These are phyloP conservation scores for Quercus dentata DNA, from an alignment of 306 rosid species.

Conservation along the genomic window DNA sequence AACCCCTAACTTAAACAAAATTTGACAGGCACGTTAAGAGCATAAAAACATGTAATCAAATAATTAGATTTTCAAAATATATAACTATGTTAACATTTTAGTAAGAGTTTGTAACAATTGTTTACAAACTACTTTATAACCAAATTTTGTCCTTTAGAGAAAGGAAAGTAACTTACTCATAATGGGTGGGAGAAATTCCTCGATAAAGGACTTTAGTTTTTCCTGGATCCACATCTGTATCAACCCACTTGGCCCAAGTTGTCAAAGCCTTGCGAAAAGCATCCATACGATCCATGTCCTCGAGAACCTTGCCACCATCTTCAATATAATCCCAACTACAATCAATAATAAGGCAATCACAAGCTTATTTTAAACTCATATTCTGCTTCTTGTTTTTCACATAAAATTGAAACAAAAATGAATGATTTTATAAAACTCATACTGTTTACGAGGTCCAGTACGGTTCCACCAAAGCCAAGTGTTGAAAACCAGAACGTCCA, in stretches of 20 bases:
- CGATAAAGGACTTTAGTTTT: conserved; percentile 54
- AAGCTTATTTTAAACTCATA: background rate
- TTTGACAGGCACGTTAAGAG: too few species aligned
- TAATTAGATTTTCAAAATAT: too few species aligned
- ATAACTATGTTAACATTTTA: too few species aligned
- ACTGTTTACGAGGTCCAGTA: conserved; percentile 56
- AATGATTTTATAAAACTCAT: conserved; percentile 18
- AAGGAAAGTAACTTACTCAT: conserved; percentile 29
- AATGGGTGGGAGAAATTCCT: conserved; percentile 71
- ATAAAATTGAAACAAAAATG: background rate
- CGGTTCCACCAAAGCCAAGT: conserved; percentile 91
- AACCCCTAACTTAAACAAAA: too few species aligned
- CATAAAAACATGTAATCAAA: too few species aligned
- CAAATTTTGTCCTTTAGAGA: background rate
- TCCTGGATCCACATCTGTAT: conserved; percentile 32
- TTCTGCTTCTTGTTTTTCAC: background rate
- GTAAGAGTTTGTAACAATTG: too few species aligned
- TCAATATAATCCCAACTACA: conserved; percentile 30
- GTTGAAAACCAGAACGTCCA: conserved; percentile 47
- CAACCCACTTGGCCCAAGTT: conserved; percentile 51
- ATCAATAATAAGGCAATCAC: background rate
- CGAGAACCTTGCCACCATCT: too few species aligned
- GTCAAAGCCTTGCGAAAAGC: too few species aligned
- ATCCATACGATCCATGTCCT: too few species aligned
- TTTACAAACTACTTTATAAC: background rate